Evolutionary conservation across 768 basidiomycete species (phyloP), one percentile per base, ranked within the genome.

Genomic region (Scleroderma bovista): DNA sequence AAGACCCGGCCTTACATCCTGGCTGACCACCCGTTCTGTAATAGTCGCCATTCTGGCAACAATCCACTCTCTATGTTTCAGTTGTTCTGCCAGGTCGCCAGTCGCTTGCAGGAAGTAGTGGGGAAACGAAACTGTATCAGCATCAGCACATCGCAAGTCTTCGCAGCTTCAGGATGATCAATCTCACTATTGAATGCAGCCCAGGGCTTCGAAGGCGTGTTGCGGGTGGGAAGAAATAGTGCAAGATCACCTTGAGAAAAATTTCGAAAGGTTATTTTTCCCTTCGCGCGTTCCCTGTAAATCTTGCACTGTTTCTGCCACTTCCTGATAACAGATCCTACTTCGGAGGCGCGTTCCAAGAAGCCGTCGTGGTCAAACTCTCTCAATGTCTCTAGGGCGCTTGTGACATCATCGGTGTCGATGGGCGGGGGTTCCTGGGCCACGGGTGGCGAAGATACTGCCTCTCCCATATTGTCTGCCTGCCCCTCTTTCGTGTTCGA

Each of bases 281-380:
- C 91, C 68, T 88, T 93, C 15, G 93, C 88, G n/a, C 89, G 81
- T 57, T 98, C 95, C 40, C 93, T 78, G 51, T 97, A 98, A 56
- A 92, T 86, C 63, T 92, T 95, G 71, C 92, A 95, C 63, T 94
- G 93, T 64, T 93, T 96, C 71, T 93, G 90, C 93, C 93, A 98
- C 65, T 95, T 96, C 49, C 90, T 84, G 51, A 93, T 88, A 10
- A 89, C 87, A 13, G 86, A 79, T n/a, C 86, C 85, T 11, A 85
- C 81, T 64, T 92, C 91, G 48, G 75, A 71, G 39, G 97, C 79
- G 0, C 83, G 83, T 46, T 95, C 93, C 44, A 89, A 67, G 66
- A 96, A 95, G 55, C 81, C 77, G 56, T 89, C 88, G 56, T 93
- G 84, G 60, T 92, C 90, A 60, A 90, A 89, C 22, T 78, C 77